Base-by-base conservation (phyloP, 371 early-diverging fungal species). In the Syncephalastrum contaminatum region DNA sequence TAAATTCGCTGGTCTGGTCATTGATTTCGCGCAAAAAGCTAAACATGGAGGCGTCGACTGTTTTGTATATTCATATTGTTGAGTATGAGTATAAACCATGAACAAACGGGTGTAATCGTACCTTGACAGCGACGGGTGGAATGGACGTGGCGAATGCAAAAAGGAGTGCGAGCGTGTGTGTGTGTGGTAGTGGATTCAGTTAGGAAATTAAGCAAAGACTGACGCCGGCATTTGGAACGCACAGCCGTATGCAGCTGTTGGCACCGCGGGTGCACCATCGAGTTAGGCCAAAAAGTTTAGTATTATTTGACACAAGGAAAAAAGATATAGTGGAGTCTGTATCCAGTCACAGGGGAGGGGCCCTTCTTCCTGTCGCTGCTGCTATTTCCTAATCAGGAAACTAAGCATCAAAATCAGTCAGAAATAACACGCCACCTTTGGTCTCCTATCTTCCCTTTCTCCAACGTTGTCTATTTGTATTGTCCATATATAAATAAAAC, bases 251-350 rank as follows among this genome's bases (percentile, higher is more conserved):
- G 72, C 64, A 72, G 58, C 41, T 63, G 66, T 49, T 57, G 57
- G 53, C 73, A 73, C 62, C 60, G 67, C 65, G 58, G 64, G 57
- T 64, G 67, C 51, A 59, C 65, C 73, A 73, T 72, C 36, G 36
- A 30, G 36, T 30, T 30, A 8, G 10, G 36, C 36, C 36, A 30
- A 30, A 30, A 30, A 12, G 36, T 30, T 2, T 30, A 30, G 36
- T 10, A 2, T 6, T 30, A 30, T 6, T 30, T 30, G 36, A 12
- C 10, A 30, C 10, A 12, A 30, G 30, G 4, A 30, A 8, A 30
- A 30, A 30, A 30, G 10, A 30, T 10, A 30, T 6, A 30, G 10
- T 30, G 36, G 36, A 30, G 6, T 10, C 36, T 30, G 36, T 30
- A 10, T 30, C 36, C 36, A 30, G 36, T 30, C 36, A 30, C 36